Conservation (phyloP, 352 stramenopile genomes). For the Sclerospora graminicola region DNA sequence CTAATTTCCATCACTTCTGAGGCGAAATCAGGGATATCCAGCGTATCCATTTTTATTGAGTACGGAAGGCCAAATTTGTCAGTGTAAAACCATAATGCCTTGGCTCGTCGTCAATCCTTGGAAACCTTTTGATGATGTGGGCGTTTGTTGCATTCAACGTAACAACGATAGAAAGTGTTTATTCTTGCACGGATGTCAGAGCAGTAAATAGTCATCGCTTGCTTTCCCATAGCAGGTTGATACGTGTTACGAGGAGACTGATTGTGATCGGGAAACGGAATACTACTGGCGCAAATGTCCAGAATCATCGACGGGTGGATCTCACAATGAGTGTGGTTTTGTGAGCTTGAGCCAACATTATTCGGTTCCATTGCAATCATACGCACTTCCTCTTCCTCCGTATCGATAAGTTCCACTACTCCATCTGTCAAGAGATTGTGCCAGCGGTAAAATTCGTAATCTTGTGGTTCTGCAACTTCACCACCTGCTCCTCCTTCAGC, state of each 20-base stretch:
- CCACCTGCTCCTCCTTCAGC: slow-evolving; percentile 96
- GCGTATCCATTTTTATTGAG: too few relatives aligned
- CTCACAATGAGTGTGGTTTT: slow-evolving; percentile 99
- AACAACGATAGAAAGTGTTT: too few relatives aligned
- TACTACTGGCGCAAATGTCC: slow-evolving; percentile 98
- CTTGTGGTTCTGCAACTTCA: slow-evolving; percentile 89
- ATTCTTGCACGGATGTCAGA: slow-evolving; percentile 99
- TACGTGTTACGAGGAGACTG: slow-evolving; percentile 99
- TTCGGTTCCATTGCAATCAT: slow-evolving; percentile 99
- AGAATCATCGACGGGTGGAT: slow-evolving; percentile 99
- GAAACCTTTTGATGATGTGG: too few relatives aligned
- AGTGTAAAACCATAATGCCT: too few relatives aligned
- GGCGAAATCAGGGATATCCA: too few relatives aligned
- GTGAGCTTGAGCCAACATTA: slow-evolving; percentile 77
- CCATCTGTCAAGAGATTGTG: slow-evolving; percentile 88
- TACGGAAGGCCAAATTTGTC: too few relatives aligned
- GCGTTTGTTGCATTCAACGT: too few relatives aligned
- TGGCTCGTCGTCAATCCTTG: too few relatives aligned
- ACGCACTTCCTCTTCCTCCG: slow-evolving; percentile 99
- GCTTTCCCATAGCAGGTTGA: slow-evolving; percentile 99
- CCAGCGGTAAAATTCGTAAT: slow-evolving; percentile 83
- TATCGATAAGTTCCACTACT: slow-evolving; percentile 97
- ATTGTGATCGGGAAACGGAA: slow-evolving; percentile 99
- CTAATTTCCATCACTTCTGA: too few relatives aligned
- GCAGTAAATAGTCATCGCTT: slow-evolving; percentile 99